Percentiles rank a stretch among this genome's conserved stretches.
phyloP scores from a whole-genome alignment of 2,329 filamentous ascomycete genomes.

The Drechslerella coelobrocha region DNA sequence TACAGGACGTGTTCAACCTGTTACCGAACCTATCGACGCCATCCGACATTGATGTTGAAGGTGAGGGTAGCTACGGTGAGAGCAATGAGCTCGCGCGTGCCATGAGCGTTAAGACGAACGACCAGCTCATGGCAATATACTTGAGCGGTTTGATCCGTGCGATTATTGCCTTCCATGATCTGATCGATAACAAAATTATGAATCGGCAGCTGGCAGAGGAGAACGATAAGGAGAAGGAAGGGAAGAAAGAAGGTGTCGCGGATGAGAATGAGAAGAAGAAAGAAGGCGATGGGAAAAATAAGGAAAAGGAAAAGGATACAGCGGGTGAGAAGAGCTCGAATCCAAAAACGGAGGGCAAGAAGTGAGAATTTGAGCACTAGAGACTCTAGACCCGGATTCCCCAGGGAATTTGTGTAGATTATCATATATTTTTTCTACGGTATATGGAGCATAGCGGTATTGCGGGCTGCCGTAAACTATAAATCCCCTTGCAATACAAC shows the following conservation, averaged over 20 bases:
- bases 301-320: slow-evolving; percentile 51
- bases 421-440: slow-evolving; percentile 48
- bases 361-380: slow-evolving; percentile 60
- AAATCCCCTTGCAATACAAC: too few species aligned
- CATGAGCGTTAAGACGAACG: slow-evolving; percentile 99
- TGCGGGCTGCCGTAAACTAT: slow-evolving; percentile 1
- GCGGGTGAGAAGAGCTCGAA: slow-evolving; percentile 62
- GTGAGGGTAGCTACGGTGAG: slow-evolving; percentile 65
- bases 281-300: slow-evolving; percentile 59
- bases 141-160: slow-evolving; percentile 94
- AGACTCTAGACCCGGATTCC: too few species aligned
- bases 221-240: slow-evolving; percentile 77
- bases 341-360: slow-evolving; percentile 66
- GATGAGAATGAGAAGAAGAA: slow-evolving; percentile 71
- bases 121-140: slow-evolving; percentile 98
- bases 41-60: slow-evolving; percentile 65
- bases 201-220: slow-evolving; percentile 97
- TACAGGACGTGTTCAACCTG: slow-evolving; percentile 99
- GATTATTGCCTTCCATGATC: slow-evolving; percentile 97
- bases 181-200: slow-evolving; percentile 99
- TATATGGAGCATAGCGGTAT: slow-evolving; percentile 50
- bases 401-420: slow-evolving; percentile 47
- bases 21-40: slow-evolving; percentile 93
- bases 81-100: slow-evolving; percentile 90
- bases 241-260: slow-evolving; percentile 63